Conservation (phyloP, 164 flowering plant species). For the Vitis labrusca region DNA sequence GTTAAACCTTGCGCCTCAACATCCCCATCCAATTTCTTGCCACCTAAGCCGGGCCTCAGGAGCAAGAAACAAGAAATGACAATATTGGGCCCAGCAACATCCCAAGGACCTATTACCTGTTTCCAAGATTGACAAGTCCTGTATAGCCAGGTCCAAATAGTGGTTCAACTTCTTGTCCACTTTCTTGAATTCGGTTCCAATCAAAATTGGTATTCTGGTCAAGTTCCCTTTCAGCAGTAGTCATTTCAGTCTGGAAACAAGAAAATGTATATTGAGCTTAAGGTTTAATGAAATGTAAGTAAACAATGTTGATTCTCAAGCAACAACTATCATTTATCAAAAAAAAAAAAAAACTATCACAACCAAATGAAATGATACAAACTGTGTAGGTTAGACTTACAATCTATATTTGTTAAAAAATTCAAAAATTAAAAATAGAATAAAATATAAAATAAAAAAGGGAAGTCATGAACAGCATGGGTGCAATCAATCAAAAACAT, state of each 20-base stretch:
- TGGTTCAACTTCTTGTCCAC: constrained; percentile 85
- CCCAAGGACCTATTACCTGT: constrained; percentile 54
- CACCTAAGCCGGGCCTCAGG: too few species aligned
- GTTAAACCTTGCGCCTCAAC: neutral
- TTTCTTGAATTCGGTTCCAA: constrained; percentile 99
- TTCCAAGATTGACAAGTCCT: constrained; percentile 95
- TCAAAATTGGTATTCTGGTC: constrained; percentile 97
- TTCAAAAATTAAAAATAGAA: too few species aligned
- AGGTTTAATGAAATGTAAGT: neutral
- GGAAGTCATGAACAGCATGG: too few species aligned
- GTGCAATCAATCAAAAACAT: too few species aligned
- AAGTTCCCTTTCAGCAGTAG: constrained; percentile 98
- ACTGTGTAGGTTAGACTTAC: too few species aligned
- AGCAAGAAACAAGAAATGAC: neutral
- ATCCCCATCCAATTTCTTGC: neutral
- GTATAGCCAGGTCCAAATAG: constrained; percentile 97
- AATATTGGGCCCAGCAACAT: neutral
- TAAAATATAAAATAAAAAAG: too few species aligned
- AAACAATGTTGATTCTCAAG: neutral
- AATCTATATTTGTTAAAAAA: too few species aligned
- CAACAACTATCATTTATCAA: too few species aligned
- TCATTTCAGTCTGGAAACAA: constrained; percentile 88
- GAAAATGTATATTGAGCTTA: neutral
- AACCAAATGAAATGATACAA: too few species aligned
- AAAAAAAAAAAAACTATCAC: too few species aligned